A percentile compares a stretch with the other conserved stretches of the same genome.
These are phyloP conservation scores for Nothomitra cinnamomea DNA, from an alignment of 2,329 filamentous ascomycete genomes.

Conservation along the genomic window DNA sequence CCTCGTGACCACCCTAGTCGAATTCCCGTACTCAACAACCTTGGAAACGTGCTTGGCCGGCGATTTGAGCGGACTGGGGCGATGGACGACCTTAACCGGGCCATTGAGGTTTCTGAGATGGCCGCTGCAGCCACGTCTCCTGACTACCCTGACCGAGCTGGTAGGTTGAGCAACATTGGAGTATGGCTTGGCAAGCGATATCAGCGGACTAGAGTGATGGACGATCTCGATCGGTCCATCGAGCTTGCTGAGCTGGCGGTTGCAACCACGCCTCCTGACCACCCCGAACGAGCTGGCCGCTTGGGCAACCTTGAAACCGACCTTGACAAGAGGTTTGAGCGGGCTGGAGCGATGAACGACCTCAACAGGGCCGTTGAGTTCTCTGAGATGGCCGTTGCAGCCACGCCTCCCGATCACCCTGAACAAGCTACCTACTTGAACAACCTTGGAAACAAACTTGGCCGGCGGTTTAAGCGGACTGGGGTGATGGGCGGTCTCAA, in stretches of 20 bases:
- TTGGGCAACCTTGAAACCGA: background rate
- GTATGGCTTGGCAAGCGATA: background rate
- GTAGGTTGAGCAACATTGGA: background rate
- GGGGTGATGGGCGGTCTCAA: slow-evolving; percentile 6
- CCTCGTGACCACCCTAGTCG: background rate
- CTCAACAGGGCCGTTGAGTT: slow-evolving; percentile 6
- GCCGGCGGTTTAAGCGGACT: slow-evolving; percentile 1
- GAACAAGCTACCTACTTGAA: background rate
- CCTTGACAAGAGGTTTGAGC: slow-evolving; percentile 2
- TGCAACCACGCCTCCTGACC: background rate
- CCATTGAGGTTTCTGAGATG: slow-evolving; percentile 4
- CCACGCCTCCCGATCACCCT: background rate
- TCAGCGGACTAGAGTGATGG: background rate
- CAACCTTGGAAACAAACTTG: slow-evolving; percentile 1
- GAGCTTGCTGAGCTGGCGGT: background rate
- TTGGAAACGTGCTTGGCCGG: background rate
- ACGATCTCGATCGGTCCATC: background rate
- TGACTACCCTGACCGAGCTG: background rate
- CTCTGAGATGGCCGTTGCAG: slow-evolving; percentile 3
- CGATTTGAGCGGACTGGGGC: slow-evolving; percentile 5
- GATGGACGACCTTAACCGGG: slow-evolving; percentile 6
- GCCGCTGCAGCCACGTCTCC: background rate
- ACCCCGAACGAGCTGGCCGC: background rate
- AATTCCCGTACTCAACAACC: background rate
- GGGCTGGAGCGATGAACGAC: slow-evolving; percentile 4